A percentile compares a stretch with the other conserved stretches of the same genome.
These are phyloP conservation scores for Breynia disticha DNA, from an alignment of 441 rosid genomes.

Conservation along the genomic window DNA sequence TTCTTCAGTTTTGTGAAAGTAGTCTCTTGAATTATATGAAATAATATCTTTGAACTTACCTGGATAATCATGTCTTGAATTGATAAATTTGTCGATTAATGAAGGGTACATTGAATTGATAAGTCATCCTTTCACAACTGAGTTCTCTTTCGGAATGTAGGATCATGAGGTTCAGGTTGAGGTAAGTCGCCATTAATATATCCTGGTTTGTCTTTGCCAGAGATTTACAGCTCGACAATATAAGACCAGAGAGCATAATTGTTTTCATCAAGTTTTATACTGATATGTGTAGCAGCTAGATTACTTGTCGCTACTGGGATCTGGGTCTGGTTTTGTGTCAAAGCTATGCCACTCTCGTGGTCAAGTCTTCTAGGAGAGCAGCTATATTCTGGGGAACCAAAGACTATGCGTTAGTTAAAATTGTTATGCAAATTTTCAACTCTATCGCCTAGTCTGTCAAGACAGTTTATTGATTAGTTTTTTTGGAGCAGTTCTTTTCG, in stretches of 20 bases:
- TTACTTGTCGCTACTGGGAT: too few species aligned
- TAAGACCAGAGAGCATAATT: slow-evolving; percentile 6
- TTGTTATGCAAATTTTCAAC: too few species aligned
- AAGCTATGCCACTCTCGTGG: neutral
- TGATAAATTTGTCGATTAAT: neutral
- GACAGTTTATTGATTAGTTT: too few species aligned
- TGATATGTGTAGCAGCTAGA: too few species aligned
- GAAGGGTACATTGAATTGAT: neutral
- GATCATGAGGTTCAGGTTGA: neutral
- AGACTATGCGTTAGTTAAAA: too few species aligned
- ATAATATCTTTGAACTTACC: too few species aligned
- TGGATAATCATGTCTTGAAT: too few species aligned
- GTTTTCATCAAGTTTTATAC: neutral
- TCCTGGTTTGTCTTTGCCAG: slow-evolving; percentile 5
- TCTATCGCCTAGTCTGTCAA: too few species aligned
- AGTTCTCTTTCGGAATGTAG: neutral
- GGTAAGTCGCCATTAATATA: slow-evolving; percentile 5
- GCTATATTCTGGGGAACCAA: too few species aligned
- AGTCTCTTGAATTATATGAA: too few species aligned
- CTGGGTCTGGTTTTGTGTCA: neutral
- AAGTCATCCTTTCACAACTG: neutral
- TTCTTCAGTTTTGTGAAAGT: too few species aligned
- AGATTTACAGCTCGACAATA: slow-evolving; percentile 6
- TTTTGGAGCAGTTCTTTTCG: too few species aligned
- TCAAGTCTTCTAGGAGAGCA: neutral